Conservation (phyloP, 352 stramenopile species). For the Phytophthora fragariaefolia region DNA sequence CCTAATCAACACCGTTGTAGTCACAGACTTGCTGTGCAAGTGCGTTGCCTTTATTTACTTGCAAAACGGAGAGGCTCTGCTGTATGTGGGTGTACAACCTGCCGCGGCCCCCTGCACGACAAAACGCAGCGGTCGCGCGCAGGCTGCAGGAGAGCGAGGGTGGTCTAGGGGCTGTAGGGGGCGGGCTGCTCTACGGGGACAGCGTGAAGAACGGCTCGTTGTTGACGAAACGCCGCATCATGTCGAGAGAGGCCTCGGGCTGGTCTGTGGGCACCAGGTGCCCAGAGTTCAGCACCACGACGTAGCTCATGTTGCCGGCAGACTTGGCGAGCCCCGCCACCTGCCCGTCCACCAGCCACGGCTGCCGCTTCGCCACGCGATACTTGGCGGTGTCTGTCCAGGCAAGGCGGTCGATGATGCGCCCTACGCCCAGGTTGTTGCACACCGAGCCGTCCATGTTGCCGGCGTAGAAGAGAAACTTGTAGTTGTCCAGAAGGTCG, state of each 20-base stretch:
- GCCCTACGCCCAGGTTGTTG: slow-evolving; percentile 80
- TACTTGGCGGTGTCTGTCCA: slow-evolving; percentile 77
- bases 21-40: slow-evolving; percentile 2
- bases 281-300: slow-evolving; percentile 83
- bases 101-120: slow-evolving; percentile 6
- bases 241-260: slow-evolving; percentile 73
- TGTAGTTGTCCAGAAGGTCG: slow-evolving; percentile 84
- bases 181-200: slow-evolving; percentile 18
- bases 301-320: slow-evolving; percentile 81
- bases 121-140: slow-evolving; percentile 13
- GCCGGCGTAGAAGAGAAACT: slow-evolving; percentile 84
- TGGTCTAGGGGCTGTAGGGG: slow-evolving; percentile 20
- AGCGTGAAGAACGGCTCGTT: slow-evolving; percentile 47
- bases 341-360: slow-evolving; percentile 66
- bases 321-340: slow-evolving; percentile 76
- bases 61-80: slow-evolving; percentile 1
- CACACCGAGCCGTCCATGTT: slow-evolving; percentile 87
- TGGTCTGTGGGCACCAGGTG: slow-evolving; percentile 80
- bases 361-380: slow-evolving; percentile 56
- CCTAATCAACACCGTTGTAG: slow-evolving; percentile 3
- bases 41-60: slow-evolving; percentile 30
- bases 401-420: slow-evolving; percentile 81
- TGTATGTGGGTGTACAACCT: slow-evolving; percentile 29
- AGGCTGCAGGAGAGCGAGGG: neutral
- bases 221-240: slow-evolving; percentile 82